These are phyloP conservation scores for Elongisporangium senticosum DNA, from an alignment of 352 stramenopile genomes.

Conservation along the genomic window DNA sequence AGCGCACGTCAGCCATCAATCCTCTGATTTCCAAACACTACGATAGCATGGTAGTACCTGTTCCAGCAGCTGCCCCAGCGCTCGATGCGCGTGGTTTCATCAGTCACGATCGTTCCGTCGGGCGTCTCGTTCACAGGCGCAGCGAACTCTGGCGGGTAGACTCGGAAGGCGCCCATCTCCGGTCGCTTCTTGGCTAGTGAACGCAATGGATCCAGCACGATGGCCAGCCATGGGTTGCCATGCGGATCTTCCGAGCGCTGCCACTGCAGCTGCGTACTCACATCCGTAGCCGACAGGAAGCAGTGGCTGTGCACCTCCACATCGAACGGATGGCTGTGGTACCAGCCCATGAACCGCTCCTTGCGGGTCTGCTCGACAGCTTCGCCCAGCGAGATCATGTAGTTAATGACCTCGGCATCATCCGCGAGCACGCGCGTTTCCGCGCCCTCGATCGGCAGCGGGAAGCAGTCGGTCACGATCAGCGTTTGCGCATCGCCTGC, in stretches of 20 bases:
- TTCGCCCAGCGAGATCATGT: conserved; percentile 98
- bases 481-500: conserved; percentile 88
- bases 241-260: conserved; percentile 95
- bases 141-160: conserved; percentile 96
- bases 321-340: conserved; percentile 99
- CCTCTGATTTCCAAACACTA: neutral
- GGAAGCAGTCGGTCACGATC: conserved; percentile 98
- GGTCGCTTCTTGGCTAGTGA: conserved; percentile 91
- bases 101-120: conserved; percentile 90
- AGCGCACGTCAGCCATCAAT: neutral
- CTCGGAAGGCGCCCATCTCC: conserved; percentile 96
- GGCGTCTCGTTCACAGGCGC: conserved; percentile 92
- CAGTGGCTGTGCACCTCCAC: conserved; percentile 95
- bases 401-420: conserved; percentile 97
- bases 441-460: conserved; percentile 95
- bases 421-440: conserved; percentile 96
- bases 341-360: conserved; percentile 99
- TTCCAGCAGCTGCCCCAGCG: conserved; percentile 96
- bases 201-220: conserved; percentile 97
- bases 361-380: conserved; percentile 91
- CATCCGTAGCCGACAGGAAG: conserved; percentile 96
- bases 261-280: conserved; percentile 98
- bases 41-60: conserved; percentile 23
- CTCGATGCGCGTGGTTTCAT: conserved; percentile 92
- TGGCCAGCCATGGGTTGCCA: conserved; percentile 95